These are phyloP conservation scores for Podospora australis DNA, from an alignment of 495 filamentous ascomycete species.

Conservation along the genomic window DNA sequence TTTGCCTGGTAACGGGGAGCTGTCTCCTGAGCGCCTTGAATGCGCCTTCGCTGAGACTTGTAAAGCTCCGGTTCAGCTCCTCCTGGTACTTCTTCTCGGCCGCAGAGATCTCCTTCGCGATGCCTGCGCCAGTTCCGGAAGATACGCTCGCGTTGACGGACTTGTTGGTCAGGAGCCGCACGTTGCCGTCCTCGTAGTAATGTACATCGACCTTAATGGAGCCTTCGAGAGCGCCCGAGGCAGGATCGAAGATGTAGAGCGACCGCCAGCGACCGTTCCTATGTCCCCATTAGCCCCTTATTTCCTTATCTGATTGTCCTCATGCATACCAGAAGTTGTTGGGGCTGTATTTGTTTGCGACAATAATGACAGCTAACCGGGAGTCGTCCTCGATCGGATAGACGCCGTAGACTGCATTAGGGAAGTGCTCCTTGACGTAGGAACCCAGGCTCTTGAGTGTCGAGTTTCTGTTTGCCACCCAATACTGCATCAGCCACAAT, in stretches of 20 bases:
- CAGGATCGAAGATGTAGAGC: constrained; percentile 68
- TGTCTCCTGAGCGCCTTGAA: constrained; percentile 93
- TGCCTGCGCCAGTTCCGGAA: constrained; percentile 55
- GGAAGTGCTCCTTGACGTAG: constrained; percentile 88
- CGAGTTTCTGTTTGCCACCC: constrained; percentile 52
- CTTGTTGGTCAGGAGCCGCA: constrained; percentile 82
- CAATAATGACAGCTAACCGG: constrained; percentile 71
- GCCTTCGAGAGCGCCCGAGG: constrained; percentile 55
- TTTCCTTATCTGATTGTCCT: neutral
- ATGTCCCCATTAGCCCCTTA: neutral
- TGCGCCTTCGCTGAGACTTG: constrained; percentile 77
- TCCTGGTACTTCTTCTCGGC: constrained; percentile 92
- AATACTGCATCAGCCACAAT: constrained; percentile 1
- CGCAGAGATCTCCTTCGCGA: constrained; percentile 66
- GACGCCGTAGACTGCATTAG: constrained; percentile 69
- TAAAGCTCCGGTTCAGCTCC: constrained; percentile 87
- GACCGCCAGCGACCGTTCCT: constrained; percentile 97
- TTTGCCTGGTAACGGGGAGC: constrained; percentile 92
- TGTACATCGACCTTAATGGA: constrained; percentile 82
- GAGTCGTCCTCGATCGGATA: constrained; percentile 72
- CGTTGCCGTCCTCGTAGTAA: constrained; percentile 99
- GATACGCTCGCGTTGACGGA: constrained; percentile 53
- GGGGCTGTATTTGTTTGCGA: constrained; percentile 94
- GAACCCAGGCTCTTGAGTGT: constrained; percentile 67
- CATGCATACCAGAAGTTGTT: constrained; percentile 88